These are phyloP conservation scores for Thozetella sp. DNA, from an alignment of 495 filamentous ascomycete species.

Conservation along the genomic window DNA sequence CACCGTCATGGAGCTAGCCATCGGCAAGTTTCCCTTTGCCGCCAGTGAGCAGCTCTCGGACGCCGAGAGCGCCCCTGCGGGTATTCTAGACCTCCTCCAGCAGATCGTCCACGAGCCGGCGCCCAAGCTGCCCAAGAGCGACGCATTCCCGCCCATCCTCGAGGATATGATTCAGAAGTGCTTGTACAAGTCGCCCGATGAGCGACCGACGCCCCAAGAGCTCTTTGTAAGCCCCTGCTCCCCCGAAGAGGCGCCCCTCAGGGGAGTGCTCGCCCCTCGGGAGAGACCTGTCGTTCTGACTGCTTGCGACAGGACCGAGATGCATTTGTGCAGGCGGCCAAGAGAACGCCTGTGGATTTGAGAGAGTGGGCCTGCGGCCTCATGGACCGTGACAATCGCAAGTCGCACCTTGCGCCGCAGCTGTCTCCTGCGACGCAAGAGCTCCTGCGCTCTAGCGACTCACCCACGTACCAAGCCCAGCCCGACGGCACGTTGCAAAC, in stretches of 20 bases:
- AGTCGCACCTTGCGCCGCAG: conserved; percentile 81
- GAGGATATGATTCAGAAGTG: conserved; percentile 98
- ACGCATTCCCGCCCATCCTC: conserved; percentile 91
- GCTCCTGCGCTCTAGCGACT: conserved; percentile 55
- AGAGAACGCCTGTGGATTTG: conserved; percentile 89
- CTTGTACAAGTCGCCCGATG: conserved; percentile 81
- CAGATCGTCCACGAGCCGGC: conserved; percentile 97
- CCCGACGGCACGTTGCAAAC: conserved; percentile 44
- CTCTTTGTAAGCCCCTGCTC: conserved; percentile 70
- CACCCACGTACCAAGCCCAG: conserved; percentile 37
- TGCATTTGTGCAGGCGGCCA: conserved; percentile 90
- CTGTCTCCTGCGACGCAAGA: conserved; percentile 60
- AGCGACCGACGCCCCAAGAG: conserved; percentile 88
- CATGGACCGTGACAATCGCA: conserved; percentile 89
- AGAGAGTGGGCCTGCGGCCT: conserved; percentile 87
- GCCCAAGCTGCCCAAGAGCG: conserved; percentile 90
- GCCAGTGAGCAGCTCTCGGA: conserved; percentile 67
- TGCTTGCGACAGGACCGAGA: conserved; percentile 70
- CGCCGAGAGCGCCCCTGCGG: conserved; percentile 77
- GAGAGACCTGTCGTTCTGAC: too few species aligned
- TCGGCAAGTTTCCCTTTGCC: conserved; percentile 94
- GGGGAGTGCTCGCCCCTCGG: too few species aligned
- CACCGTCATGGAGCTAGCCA: conserved; percentile 93
- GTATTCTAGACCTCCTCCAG: conserved; percentile 93
- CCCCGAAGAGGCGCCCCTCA: too few species aligned